A percentile compares a stretch with the other conserved stretches of the same genome.
Conservation (phyloP, 2,329 filamentous ascomycete genomes). For the Colletotrichum sojae region DNA sequence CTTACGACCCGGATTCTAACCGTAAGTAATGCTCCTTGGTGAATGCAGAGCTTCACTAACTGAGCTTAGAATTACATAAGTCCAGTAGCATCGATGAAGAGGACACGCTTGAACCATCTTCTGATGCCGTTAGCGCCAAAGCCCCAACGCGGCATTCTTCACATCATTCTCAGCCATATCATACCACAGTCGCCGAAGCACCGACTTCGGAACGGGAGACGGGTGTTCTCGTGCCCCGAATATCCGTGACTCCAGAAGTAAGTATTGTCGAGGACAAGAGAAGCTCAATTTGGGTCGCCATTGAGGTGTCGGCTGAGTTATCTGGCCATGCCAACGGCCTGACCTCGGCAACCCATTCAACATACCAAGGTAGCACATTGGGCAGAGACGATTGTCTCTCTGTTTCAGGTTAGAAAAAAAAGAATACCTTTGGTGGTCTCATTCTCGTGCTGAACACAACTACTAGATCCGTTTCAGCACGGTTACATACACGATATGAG, state of each 20-base stretch:
- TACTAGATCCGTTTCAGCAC: conserved; percentile 50
- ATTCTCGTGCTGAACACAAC: not conserved
- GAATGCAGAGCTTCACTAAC: not conserved
- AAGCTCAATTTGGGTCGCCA: conserved; percentile 61
- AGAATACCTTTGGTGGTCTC: no score
- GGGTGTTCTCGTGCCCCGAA: conserved; percentile 57
- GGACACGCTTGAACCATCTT: not conserved
- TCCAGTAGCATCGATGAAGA: not conserved
- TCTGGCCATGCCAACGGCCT: conserved; percentile 41
- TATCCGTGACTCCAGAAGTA: conserved; percentile 60
- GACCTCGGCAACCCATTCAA: no score
- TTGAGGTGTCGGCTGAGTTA: conserved; percentile 62
- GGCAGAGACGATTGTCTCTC: no score
- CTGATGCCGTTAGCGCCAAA: not conserved
- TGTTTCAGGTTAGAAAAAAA: no score
- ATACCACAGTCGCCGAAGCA: not conserved
- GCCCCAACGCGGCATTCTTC: not conserved
- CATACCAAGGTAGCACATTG: no score
- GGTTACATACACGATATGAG: conserved; percentile 65
- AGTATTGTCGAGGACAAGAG: conserved; percentile 51
- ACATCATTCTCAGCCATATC: not conserved
- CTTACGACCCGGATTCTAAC: not conserved
- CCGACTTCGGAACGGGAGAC: not conserved
- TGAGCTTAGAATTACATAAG: not conserved
- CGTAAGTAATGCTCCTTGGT: not conserved